Conservation (phyloP, 441 rosid species). For the Lepidium campestre region DNA sequence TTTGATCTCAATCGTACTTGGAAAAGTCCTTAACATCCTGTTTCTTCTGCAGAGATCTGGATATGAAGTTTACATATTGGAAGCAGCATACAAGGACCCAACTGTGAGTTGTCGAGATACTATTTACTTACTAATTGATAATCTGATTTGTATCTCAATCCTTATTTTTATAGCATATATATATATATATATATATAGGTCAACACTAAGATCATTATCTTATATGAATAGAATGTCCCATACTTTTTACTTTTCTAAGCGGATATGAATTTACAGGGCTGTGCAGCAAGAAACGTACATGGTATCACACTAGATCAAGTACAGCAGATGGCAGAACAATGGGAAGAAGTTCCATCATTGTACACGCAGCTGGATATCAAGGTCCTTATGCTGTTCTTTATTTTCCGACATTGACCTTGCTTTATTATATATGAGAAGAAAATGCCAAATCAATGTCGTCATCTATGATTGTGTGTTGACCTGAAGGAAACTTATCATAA, state of each 20-base stretch:
- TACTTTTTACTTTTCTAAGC: not conserved
- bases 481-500: not conserved
- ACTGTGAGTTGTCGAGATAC: conserved; percentile 44
- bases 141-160: not conserved
- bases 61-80: conserved; percentile 84
- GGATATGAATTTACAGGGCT: conserved; percentile 57
- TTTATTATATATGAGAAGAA: not conserved
- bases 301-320: conserved; percentile 76
- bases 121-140: not conserved
- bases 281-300: conserved; percentile 94
- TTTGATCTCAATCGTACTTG: not conserved
- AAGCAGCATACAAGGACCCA: conserved; percentile 86
- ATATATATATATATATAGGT: not conserved
- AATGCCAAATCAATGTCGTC: not conserved
- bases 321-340: conserved; percentile 70
- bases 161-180: not conserved
- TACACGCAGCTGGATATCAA: conserved; percentile 71
- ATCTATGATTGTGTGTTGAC: conserved; percentile 2
- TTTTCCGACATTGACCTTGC: not conserved
- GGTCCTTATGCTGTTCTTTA: conserved; percentile 35
- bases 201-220: not conserved
- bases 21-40: conserved; percentile 4
- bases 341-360: conserved; percentile 83
- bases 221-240: not conserved
- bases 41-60: conserved; percentile 73